These are phyloP conservation scores for Echinosophora koreensis DNA, from an alignment of 306 rosid species.

Conservation along the genomic window DNA sequence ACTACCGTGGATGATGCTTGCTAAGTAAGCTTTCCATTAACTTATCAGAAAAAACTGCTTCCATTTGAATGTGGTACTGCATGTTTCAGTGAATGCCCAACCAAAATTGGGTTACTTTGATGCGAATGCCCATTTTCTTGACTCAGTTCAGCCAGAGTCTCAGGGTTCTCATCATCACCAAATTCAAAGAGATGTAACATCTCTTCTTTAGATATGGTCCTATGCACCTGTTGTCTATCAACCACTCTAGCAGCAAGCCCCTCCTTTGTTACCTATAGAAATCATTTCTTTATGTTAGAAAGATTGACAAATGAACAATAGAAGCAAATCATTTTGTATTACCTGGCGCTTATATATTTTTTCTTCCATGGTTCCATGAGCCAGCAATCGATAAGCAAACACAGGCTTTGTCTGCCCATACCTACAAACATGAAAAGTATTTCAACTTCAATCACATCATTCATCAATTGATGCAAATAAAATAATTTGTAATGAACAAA, in stretches of 20 bases:
- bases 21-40: conserved; percentile 86
- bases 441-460: conserved; percentile 28
- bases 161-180: conserved; percentile 94
- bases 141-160: conserved; percentile 59
- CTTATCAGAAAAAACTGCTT: conserved; percentile 82
- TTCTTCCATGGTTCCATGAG: conserved; percentile 99
- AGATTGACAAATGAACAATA: conserved; percentile 34
- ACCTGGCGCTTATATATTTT: conserved; percentile 99
- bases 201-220: conserved; percentile 97
- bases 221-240: conserved; percentile 90
- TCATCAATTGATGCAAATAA: conserved; percentile 20
- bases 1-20: conserved; percentile 83
- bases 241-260: conserved; percentile 98
- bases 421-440: conserved; percentile 57
- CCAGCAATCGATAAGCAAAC: conserved; percentile 94
- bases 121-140: conserved; percentile 57
- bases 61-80: conserved; percentile 71
- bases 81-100: conserved; percentile 60
- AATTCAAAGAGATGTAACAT: conserved; percentile 97
- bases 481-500: conserved; percentile 17
- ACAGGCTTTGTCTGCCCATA: conserved; percentile 98
- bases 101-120: conserved; percentile 47
- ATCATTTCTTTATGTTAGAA: conserved; percentile 46
- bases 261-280: conserved; percentile 91
- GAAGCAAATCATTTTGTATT: conserved; percentile 45